Evolutionary conservation across 164 flowering plant species (phyloP).

Genomic region (Aristolochia fimbriata): DNA sequence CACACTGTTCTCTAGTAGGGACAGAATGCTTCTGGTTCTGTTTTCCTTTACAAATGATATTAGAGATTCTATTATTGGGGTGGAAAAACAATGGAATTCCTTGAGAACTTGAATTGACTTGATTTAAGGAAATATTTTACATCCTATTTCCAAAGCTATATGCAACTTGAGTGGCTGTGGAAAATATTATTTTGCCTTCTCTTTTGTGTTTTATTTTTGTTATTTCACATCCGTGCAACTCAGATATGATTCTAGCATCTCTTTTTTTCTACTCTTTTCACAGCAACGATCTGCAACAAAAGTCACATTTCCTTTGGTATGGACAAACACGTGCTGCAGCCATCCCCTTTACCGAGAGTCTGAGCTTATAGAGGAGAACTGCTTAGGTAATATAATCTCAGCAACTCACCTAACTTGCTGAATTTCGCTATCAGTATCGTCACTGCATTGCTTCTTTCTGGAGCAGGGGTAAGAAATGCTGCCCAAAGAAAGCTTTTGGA

Average conservation of each 20-base stretch:
- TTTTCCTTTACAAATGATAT: too few relatives aligned
- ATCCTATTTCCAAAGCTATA: too few relatives aligned
- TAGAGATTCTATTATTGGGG: too few relatives aligned
- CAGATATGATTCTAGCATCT: neutral
- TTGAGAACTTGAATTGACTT: too few relatives aligned
- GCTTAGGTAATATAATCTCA: slow-evolving; percentile 44
- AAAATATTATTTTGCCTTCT: too few relatives aligned
- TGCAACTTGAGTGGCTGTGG: too few relatives aligned
- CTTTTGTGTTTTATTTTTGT: too few relatives aligned
- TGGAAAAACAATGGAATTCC: too few relatives aligned
- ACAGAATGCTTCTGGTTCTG: neutral
- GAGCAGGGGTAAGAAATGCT: slow-evolving; percentile 83
- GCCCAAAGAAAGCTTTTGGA: slow-evolving; percentile 94
- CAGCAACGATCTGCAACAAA: slow-evolving; percentile 98
- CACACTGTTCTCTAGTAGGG: neutral
- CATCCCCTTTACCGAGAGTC: slow-evolving; percentile 92
- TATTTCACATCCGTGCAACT: neutral
- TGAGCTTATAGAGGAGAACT: slow-evolving; percentile 78
- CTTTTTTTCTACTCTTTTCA: slow-evolving; percentile 7
- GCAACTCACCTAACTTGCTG: too few relatives aligned
- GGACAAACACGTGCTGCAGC: slow-evolving; percentile 99
- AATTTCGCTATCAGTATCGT: too few relatives aligned
- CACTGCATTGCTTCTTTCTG: neutral
- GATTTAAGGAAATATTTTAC: too few relatives aligned
- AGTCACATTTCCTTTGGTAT: slow-evolving; percentile 91